Percentiles rank a stretch among this genome's conserved stretches.
Conservation (phyloP, 306 rosid genomes). For the Trifolium repens region DNA sequence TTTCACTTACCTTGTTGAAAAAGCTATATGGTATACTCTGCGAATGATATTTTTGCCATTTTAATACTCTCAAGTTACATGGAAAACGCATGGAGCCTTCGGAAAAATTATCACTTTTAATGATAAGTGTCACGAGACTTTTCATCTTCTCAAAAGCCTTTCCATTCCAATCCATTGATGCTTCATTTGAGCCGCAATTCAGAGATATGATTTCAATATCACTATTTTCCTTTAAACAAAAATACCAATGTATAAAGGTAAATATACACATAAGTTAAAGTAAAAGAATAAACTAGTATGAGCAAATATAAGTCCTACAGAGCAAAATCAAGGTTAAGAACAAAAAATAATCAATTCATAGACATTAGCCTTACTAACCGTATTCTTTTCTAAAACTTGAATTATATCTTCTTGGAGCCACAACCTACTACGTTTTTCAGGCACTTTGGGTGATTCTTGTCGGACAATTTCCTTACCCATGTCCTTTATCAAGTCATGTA, state of each 20-base stretch:
- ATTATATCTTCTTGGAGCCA: neutral
- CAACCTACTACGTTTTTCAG: neutral
- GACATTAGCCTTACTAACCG: neutral
- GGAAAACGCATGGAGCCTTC: neutral
- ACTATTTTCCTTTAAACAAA: too few species aligned
- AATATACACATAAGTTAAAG: too few species aligned
- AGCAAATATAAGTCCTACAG: too few species aligned
- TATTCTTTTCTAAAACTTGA: neutral
- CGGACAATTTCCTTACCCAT: constrained; percentile 9
- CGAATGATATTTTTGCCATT: neutral
- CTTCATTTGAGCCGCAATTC: too few species aligned
- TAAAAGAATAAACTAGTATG: too few species aligned
- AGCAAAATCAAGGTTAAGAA: neutral
- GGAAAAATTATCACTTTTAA: too few species aligned
- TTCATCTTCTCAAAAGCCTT: too few species aligned
- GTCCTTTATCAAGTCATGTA: neutral
- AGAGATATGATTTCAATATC: too few species aligned
- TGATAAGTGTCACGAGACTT: too few species aligned
- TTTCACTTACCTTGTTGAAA: neutral
- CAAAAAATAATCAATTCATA: neutral
- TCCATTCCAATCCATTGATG: too few species aligned
- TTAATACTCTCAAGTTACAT: neutral
- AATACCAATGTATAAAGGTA: too few species aligned
- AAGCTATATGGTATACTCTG: neutral
- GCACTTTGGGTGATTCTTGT: neutral